Conservation (phyloP, 345 rosid species). For the Dovyalis caffra region DNA sequence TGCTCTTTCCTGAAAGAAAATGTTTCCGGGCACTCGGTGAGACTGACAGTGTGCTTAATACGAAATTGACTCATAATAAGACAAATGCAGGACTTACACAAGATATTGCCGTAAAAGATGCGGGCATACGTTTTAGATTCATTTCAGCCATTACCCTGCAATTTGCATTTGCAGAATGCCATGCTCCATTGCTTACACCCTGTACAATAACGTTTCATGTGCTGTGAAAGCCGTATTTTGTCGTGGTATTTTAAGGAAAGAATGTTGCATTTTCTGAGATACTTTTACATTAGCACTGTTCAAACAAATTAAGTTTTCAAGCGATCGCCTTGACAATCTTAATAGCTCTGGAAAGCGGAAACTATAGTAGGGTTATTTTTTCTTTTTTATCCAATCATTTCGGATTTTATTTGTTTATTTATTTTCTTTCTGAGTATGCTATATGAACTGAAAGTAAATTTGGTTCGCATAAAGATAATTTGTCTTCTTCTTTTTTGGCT, state of each 20-base stretch:
- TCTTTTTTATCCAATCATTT: not conserved
- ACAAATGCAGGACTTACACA: not conserved
- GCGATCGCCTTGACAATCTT: not conserved
- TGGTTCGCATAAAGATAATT: no score
- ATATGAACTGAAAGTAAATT: not conserved
- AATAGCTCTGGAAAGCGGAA: not conserved
- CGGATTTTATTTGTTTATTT: not conserved
- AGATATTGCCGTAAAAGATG: no score
- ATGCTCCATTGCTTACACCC: no score
- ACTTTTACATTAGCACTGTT: not conserved
- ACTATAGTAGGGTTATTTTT: not conserved
- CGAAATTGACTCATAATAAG: not conserved
- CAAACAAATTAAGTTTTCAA: not conserved
- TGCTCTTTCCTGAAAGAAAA: not conserved
- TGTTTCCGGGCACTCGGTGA: not conserved
- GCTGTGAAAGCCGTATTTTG: not conserved
- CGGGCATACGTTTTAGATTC: not conserved
- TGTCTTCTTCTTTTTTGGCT: no score
- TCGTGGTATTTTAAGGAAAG: not conserved
- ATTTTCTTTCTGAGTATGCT: not conserved
- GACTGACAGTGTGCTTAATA: not conserved
- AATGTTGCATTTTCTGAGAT: no score
- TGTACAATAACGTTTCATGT: not conserved
- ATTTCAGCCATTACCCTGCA: not conserved
- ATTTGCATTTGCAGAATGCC: not conserved